Base-by-base conservation (phyloP, 2,329 filamentous ascomycete genomes). In the Colletotrichum melonis region DNA sequence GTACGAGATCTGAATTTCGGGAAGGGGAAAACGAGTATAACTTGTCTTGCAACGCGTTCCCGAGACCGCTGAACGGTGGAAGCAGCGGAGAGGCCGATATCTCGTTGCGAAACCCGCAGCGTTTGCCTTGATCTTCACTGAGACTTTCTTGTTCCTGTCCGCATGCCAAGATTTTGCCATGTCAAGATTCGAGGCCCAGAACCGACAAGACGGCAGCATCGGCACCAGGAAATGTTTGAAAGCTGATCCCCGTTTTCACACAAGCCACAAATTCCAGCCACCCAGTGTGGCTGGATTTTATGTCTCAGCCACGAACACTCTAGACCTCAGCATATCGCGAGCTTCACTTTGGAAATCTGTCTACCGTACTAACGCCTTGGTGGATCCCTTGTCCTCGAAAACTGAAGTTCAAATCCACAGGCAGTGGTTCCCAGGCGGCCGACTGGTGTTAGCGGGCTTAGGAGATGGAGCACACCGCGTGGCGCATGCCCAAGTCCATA, bases 101-200 rank as follows among this genome's bases (percentile, higher is more conserved):
- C 16, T n/a, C 42, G 26, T 52, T 52, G 26, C 26, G 59, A 30
- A 49, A 64, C 14, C 30, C 49, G 38, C 49, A 55, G 30, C 22
- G 22, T 38, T 38, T 54, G 28, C 62, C 16, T 64, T 64, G 62
- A 64, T 55, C 62, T 22, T 35, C 30, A n/a, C 49, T 26, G 30
- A 38, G 62, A 52, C n/a, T 24, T 55, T 55, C 62, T 38, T 55
- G 28, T 55, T 55, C 62, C 60, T 63, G 46, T 62, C 59, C 46
- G 22, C 38, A 24, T 49, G 59, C 19, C 59, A 62, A 62, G 16
- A 8, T 24, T 19, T 22, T 49, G 38, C 6, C 42, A 28, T 49
- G 30, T 16, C 38, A 19, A 42, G 14, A 42, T 42, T 63, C 42
- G 38, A 14, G 28, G n/a, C 38, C 22, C 46, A 19, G 28, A 28